Percentiles rank a stretch among this genome's conserved stretches.
Conservation (phyloP, 2,329 filamentous ascomycete species). For the Monilinia polystroma region DNA sequence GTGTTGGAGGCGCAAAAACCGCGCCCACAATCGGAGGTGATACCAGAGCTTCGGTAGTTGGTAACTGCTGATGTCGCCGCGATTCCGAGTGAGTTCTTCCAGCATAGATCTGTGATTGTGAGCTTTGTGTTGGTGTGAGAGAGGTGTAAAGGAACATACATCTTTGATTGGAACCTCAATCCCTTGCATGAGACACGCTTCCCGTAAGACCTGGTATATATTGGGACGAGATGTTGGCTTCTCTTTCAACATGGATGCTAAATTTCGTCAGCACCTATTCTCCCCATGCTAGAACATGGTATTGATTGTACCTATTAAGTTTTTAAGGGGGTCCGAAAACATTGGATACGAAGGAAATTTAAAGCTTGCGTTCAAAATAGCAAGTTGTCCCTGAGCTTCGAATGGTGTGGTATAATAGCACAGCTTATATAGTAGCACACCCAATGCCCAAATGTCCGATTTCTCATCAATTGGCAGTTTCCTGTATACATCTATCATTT, state of each 20-base stretch:
- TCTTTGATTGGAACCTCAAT: constrained; percentile 85
- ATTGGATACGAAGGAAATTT: constrained; percentile 84
- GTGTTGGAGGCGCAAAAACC: constrained; percentile 72
- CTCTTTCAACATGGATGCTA: constrained; percentile 88
- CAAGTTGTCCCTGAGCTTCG: constrained; percentile 95
- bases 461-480: constrained; percentile 98
- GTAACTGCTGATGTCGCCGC: constrained; percentile 57
- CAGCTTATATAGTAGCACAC: constrained; percentile 93
- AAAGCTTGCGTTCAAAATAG: constrained; percentile 93
- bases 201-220: constrained; percentile 88
- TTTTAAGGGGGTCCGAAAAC: constrained; percentile 88
- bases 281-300: not conserved
- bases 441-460: constrained; percentile 94
- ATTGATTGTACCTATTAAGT: constrained; percentile 71
- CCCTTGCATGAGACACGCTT: constrained; percentile 86
- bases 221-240: constrained; percentile 75
- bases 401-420: constrained; percentile 99
- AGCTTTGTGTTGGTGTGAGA: constrained; percentile 19
- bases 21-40: constrained; percentile 68
- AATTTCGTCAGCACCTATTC: constrained; percentile 25
- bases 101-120: constrained; percentile 64
- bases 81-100: constrained; percentile 63
- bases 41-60: constrained; percentile 52
- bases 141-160: constrained; percentile 53
- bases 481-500: constrained; percentile 98